Conservation (phyloP, 331 rosid genomes). For the Quercus tomentella region DNA sequence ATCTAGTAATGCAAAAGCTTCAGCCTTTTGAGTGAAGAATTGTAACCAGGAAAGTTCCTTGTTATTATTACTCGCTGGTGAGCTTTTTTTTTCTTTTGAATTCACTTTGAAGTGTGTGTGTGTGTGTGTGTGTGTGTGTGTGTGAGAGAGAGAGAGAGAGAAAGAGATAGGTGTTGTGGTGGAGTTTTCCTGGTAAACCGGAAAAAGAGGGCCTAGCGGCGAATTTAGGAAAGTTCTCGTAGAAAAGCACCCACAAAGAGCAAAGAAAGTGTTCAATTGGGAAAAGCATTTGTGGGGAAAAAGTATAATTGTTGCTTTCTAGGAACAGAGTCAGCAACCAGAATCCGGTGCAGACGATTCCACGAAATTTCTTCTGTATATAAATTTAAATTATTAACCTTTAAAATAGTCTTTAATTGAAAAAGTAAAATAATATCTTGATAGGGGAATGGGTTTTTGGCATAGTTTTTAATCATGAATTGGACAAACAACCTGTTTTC, state of each 20-base stretch:
- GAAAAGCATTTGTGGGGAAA: neutral
- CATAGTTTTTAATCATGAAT: too few species aligned
- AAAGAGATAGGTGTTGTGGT: too few species aligned
- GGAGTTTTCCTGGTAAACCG: neutral
- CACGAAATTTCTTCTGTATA: too few species aligned
- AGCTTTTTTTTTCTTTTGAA: neutral
- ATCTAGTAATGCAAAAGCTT: conserved; percentile 13
- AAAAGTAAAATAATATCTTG: too few species aligned
- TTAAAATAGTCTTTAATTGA: too few species aligned
- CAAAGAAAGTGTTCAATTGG: neutral
- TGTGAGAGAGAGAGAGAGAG: neutral
- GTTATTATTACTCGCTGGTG: neutral
- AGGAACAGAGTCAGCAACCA: neutral
- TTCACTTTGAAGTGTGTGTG: too few species aligned
- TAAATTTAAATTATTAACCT: too few species aligned
- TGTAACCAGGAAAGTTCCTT: neutral
- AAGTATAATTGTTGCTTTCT: neutral
- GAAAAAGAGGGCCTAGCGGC: neutral
- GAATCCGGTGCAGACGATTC: too few species aligned
- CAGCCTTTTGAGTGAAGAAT: conserved; percentile 18
- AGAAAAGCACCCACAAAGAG: neutral
- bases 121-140: neutral
- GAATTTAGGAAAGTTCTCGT: neutral
- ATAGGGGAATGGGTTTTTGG: too few species aligned
- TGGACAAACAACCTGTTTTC: too few species aligned